phyloP scores from a whole-genome alignment of 345 rosid genomes.

The Citrus reticulata region DNA sequence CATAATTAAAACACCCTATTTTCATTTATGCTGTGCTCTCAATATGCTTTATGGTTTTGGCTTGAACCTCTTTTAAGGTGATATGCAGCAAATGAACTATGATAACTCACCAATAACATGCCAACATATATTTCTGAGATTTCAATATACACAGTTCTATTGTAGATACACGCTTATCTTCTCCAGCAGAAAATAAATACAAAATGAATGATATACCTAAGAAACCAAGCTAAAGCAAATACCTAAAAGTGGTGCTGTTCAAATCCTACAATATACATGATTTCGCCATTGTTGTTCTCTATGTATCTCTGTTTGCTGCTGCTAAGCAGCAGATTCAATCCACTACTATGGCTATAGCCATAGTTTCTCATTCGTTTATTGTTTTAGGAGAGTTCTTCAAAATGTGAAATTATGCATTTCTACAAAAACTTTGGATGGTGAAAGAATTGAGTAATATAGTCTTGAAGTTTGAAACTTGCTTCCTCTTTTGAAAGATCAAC shows the following conservation, averaged over 20 bases:
- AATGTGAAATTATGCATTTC: neutral
- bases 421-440: neutral
- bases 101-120: neutral
- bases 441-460: neutral
- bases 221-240: neutral
- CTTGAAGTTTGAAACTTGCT: slow-evolving; percentile 27
- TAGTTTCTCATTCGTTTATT: too few species aligned
- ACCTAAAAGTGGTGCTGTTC: neutral
- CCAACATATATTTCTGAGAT: neutral
- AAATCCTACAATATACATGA: neutral
- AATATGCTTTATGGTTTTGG: neutral
- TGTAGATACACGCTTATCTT: neutral
- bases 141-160: neutral
- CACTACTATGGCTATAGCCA: neutral
- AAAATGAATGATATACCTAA: neutral
- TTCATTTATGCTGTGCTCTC: neutral
- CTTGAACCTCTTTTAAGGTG: neutral
- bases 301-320: neutral
- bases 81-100: neutral
- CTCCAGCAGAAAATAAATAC: neutral
- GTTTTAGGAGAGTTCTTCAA: neutral
- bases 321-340: neutral
- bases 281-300: neutral
- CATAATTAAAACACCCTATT: neutral
- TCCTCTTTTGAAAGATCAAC: slow-evolving; percentile 65